phyloP scores from a whole-genome alignment of 176 grass and related monocot species.

The Musa acuminata region DNA sequence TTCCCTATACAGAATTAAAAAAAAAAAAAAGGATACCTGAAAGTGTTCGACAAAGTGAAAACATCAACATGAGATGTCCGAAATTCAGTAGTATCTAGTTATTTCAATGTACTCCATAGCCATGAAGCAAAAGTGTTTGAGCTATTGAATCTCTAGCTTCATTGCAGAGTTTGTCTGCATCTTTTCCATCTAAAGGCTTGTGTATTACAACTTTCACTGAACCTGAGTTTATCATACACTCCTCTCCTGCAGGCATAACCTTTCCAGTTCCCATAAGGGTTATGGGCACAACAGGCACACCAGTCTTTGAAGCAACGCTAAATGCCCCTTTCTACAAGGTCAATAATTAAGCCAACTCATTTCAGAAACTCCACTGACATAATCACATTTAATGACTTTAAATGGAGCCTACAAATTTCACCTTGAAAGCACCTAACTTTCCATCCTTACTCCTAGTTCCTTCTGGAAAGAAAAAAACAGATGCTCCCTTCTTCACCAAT shows the following conservation, averaged over 20 bases:
- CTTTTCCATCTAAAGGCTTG: slow-evolving; percentile 42
- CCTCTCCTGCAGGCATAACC: slow-evolving; percentile 88
- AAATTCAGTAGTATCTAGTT: slow-evolving; percentile 13
- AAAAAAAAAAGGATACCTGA: neutral
- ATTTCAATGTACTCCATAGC: slow-evolving; percentile 55
- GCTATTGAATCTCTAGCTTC: slow-evolving; percentile 66
- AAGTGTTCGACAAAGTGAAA: neutral
- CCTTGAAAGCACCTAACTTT: slow-evolving; percentile 87
- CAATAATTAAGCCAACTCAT: slow-evolving; percentile 13
- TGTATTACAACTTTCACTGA: slow-evolving; percentile 86
- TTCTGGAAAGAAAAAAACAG: slow-evolving; percentile 98
- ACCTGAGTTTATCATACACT: slow-evolving; percentile 60
- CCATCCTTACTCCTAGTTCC: slow-evolving; percentile 91
- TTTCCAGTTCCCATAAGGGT: slow-evolving; percentile 79
- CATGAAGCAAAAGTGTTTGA: slow-evolving; percentile 52
- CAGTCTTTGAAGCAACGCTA: slow-evolving; percentile 77
- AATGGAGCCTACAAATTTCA: slow-evolving; percentile 21
- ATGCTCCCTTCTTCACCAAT: slow-evolving; percentile 60
- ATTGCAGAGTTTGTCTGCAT: slow-evolving; percentile 55
- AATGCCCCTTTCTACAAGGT: slow-evolving; percentile 75
- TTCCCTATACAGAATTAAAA: neutral
- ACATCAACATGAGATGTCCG: neutral
- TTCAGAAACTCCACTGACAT: neutral
- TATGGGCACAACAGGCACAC: slow-evolving; percentile 73
- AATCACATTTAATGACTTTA: slow-evolving; percentile 12